Base-by-base conservation (phyloP, 2,329 filamentous ascomycete genomes). In the Plectosphaerella sp. region DNA sequence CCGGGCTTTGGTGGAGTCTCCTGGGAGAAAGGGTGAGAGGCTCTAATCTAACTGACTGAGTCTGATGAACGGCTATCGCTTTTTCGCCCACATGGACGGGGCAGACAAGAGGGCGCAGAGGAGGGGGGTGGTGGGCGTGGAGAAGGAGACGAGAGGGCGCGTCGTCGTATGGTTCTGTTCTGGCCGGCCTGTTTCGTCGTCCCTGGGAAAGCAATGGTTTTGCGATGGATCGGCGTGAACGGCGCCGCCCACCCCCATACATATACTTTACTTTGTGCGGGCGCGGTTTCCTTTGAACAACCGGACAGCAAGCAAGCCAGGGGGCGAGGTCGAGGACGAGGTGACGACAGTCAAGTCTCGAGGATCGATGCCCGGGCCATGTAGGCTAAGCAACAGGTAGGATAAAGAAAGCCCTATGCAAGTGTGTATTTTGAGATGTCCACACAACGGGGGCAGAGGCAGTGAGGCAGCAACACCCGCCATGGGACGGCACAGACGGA, bases 141-240 rank as follows among this genome's bases (percentile, higher is more conserved):
- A 24, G 43, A 15, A 33, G 24, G 43, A 6, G 37, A 41, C 5
- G 37, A 36, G 18, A 35, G 37, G 18, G 48, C 22, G 48, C 48
- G 48, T 41, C 45, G 54, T 54, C 28, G 28, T 33, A 7, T 9
- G 22, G 22, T 22, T 22, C 22, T 22, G 28, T 33, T 33, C 28
- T 33, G 28, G 28, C 28, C 28, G 4, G 28, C 28, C 24, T 57
- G 56, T 57, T 57, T 57, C 56, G 50, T 49, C 24, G 52, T 57
- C 56, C 56, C 56, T 57, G 49, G 52, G 56, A 56, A 57, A 57
- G 49, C 48, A 49, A 49, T 49, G 43, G 25, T n/a, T 43, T 22
- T 16, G 22, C 33, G 22, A 39, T 25, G 18, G 35, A 49, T 43
- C 39, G 41, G 41, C 41, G 16, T 18, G 41, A 20, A 20, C 37